A percentile compares a stretch with the other conserved stretches of the same genome.
Conservation (phyloP, 768 basidiomycete genomes). For the Hygrocybe coccinea region DNA sequence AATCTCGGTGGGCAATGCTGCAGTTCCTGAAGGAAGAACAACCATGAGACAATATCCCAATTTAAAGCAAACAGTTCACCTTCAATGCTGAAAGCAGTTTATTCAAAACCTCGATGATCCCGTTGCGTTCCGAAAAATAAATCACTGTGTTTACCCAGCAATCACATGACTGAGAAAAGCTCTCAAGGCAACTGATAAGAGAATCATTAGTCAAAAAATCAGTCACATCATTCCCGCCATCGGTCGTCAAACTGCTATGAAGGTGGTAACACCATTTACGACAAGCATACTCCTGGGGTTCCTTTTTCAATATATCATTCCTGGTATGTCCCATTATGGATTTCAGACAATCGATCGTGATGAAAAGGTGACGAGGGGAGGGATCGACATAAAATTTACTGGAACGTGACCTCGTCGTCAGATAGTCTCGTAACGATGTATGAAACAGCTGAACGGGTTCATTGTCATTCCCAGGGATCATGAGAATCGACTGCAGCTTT, state of each 20-base stretch:
- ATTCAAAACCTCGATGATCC: too few relatives aligned
- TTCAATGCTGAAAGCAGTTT: too few relatives aligned
- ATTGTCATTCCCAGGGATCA: conserved; percentile 9
- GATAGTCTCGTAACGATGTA: conserved; percentile 31
- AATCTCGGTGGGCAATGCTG: too few relatives aligned
- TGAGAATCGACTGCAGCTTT: conserved; percentile 8
- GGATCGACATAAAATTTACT: conserved; percentile 26
- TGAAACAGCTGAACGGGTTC: conserved; percentile 28
- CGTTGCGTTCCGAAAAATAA: not conserved
- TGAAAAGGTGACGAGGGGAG: not conserved
- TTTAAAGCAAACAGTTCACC: too few relatives aligned
- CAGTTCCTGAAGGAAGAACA: too few relatives aligned
- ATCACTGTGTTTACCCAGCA: not conserved
- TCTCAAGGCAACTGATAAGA: not conserved
- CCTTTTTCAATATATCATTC: not conserved
- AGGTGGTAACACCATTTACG: not conserved
- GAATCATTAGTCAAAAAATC: not conserved
- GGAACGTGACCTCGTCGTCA: conserved; percentile 28
- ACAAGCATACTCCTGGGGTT: not conserved
- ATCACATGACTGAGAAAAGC: not conserved
- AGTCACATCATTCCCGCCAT: not conserved
- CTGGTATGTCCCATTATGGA: not conserved
- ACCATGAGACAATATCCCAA: too few relatives aligned
- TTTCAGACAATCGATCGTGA: not conserved
- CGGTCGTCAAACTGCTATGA: not conserved